Base-by-base conservation (phyloP, 176 grass and related monocot genomes). In the Oryza rufipogon region DNA sequence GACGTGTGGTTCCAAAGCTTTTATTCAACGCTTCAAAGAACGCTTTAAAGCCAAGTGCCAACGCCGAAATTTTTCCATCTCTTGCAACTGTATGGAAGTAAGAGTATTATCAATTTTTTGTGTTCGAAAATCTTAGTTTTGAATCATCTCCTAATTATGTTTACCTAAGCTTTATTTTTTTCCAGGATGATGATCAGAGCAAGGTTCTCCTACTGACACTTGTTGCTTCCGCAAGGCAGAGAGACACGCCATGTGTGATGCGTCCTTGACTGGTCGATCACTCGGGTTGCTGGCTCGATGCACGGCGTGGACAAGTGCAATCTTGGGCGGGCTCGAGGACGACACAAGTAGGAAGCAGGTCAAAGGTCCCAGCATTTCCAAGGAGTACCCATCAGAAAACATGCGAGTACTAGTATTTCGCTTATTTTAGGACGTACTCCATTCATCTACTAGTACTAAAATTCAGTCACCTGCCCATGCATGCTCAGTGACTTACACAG, bases 271-370 rank as follows among this genome's bases (percentile, higher is more conserved):
- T 20, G 51, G 51, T 4, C 16, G 46, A 39, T 44, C 45, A 9
- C 32, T 66, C 61, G 1, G 49, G 73, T 26, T 77, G 63, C 69
- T 63, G 79, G 25, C 71, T 81, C 64, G 71, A 87, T 82, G 49
- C 49, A 63, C 46, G 72, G 38, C 72, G 19, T 70, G 14, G 34
- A 70, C 75, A 44, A 19, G n/a, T 63, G 30, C 23, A 12, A 12
- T n/a, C 6, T 8, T 65, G 32, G 8, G 26, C 86, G n/a, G 48
- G 63, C 73, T 52, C 80, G 77, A 74, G 68, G 71, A 87, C 11
- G 72, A 39, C 32, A 26, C 48, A 68, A 63, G 36, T 1, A 38
- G 20, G 20, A n/a, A 70, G 48, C 23, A 61, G 56, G 56, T 61
- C 19, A 61, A 19, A 30, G 10, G 1, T 34, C 22, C 60, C 61